phyloP scores from a whole-genome alignment of 2,329 filamentous ascomycete genomes.

The Hymenoscyphus linearis region DNA sequence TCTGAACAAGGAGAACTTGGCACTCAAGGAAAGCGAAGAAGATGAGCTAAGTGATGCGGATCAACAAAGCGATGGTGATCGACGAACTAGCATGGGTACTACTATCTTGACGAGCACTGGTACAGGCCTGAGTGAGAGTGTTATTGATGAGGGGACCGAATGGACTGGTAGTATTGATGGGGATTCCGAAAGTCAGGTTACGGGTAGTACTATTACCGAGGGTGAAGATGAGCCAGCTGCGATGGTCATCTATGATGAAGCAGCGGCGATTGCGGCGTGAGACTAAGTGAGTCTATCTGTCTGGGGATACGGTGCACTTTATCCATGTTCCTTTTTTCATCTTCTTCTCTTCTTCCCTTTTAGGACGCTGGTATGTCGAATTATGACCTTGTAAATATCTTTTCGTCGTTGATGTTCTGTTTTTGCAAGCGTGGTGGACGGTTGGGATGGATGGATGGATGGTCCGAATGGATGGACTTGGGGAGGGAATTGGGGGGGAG shows the following conservation, averaged over 20 bases:
- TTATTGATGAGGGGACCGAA: slow-evolving; percentile 28
- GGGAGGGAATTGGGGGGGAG: background rate
- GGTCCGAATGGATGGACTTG: background rate
- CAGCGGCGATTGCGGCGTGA: slow-evolving; percentile 12
- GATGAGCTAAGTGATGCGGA: slow-evolving; percentile 22
- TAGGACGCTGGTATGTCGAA: slow-evolving; percentile 2
- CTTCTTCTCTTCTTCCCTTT: background rate
- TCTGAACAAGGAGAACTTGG: slow-evolving; percentile 58
- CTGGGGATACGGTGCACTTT: no score
- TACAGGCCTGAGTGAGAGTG: slow-evolving; percentile 24
- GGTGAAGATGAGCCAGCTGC: slow-evolving; percentile 7
- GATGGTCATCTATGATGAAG: slow-evolving; percentile 25
- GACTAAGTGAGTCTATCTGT: background rate
- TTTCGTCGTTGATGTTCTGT: background rate
- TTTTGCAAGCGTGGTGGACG: background rate
- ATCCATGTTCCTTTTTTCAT: background rate
- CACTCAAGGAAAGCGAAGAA: slow-evolving; percentile 58
- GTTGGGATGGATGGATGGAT: background rate
- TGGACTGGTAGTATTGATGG: slow-evolving; percentile 29
- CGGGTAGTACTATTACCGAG: background rate
- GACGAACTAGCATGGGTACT: slow-evolving; percentile 30
- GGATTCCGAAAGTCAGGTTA: slow-evolving; percentile 10
- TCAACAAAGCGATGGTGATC: slow-evolving; percentile 24
- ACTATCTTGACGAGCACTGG: slow-evolving; percentile 26
- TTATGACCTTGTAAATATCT: slow-evolving; percentile 13